A percentile compares a stretch with the other conserved stretches of the same genome.
These are phyloP conservation scores for Triangularia verruculosa DNA, from an alignment of 2,329 filamentous ascomycete genomes.

Conservation along the genomic window DNA sequence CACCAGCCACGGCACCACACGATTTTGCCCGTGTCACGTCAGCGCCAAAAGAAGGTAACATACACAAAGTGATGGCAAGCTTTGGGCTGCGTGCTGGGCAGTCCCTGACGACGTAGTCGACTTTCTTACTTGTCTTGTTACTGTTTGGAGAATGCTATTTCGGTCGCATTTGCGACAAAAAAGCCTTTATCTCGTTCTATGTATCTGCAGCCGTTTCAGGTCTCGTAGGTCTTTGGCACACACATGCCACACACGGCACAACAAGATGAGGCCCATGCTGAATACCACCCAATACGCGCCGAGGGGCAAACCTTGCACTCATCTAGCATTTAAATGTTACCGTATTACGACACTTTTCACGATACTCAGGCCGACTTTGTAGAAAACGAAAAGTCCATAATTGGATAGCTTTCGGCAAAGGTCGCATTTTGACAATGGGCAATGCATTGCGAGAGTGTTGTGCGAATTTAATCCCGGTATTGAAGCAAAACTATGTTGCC, in stretches of 20 bases:
- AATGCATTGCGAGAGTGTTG: not conserved
- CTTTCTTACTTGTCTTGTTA: not conserved
- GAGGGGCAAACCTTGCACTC: not conserved
- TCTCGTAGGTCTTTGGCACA: not conserved
- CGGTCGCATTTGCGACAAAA: not conserved
- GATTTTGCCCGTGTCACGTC: not conserved
- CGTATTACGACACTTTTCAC: not conserved
- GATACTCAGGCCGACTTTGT: not conserved
- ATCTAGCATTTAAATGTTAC: not conserved
- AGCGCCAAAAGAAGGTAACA: not conserved
- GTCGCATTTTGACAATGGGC: not conserved
- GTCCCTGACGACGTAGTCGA: not conserved
- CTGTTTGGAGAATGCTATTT: not conserved
- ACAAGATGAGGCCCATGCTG: not conserved
- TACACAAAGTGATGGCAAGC: not conserved
- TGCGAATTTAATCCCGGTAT: not conserved
- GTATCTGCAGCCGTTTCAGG: not conserved
- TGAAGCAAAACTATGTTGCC: not conserved
- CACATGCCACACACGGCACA: not conserved
- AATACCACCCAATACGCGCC: not conserved
- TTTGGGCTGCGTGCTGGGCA: not conserved
- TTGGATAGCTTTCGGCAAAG: not conserved
- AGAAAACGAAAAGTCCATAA: not conserved
- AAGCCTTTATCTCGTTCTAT: not conserved
- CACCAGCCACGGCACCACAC: not conserved